A percentile compares a stretch with the other conserved stretches of the same genome.
phyloP scores from a whole-genome alignment of 352 stramenopile species.

The Aphanomyces cochlioides region DNA sequence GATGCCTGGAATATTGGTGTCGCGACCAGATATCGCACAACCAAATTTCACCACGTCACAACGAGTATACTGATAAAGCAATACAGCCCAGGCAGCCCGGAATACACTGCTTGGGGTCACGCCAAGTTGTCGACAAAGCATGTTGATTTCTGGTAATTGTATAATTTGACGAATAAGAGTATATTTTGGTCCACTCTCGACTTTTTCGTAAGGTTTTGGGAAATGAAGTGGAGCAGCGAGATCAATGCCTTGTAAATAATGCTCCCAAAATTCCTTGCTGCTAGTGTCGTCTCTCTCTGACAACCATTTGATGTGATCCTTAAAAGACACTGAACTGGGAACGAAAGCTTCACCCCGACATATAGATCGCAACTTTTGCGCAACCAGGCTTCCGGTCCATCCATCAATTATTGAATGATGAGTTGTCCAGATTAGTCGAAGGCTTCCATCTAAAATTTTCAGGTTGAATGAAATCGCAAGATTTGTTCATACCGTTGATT shows the following conservation, averaged over 20 bases:
- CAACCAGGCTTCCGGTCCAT: not conserved
- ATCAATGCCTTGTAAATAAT: not conserved
- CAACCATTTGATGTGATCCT: constrained; percentile 6
- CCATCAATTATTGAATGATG: constrained; percentile 1
- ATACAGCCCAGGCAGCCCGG: not conserved
- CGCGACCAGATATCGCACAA: not conserved
- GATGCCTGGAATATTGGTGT: not conserved
- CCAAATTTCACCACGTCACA: not conserved
- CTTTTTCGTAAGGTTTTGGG: not conserved
- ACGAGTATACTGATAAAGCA: constrained; percentile 4
- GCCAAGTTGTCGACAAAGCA: not conserved
- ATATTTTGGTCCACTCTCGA: not conserved
- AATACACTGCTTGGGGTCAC: constrained; percentile 7
- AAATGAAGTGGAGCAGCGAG: not conserved
- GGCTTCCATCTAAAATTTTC: constrained; percentile 4
- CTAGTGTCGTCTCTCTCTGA: not conserved
- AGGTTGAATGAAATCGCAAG: not conserved
- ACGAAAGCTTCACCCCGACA: not conserved
- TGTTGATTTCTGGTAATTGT: not conserved
- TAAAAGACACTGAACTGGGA: not conserved
- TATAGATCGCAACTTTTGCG: not conserved
- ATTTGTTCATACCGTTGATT: not conserved
- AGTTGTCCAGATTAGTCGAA: not conserved
- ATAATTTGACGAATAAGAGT: not conserved
- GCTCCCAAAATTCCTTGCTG: not conserved